Evolutionary conservation across 2,329 filamentous ascomycete genomes (phyloP), one percentile per base, ranked within the genome.

Genomic region (Atkinsonella texensis): DNA sequence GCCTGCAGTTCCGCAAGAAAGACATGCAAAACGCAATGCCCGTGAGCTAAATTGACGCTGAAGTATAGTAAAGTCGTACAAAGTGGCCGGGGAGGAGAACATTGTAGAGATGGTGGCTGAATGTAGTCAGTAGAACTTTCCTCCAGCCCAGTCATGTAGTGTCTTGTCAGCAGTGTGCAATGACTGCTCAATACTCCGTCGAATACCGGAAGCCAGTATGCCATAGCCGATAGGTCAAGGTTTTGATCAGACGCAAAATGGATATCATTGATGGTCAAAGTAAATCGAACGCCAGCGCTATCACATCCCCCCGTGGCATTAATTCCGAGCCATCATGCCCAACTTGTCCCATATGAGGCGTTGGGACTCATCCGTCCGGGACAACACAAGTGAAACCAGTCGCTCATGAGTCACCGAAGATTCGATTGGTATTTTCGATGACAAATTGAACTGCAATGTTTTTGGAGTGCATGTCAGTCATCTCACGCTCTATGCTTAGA

Each of bases 391-490:
- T 12, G 18, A 23, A 20, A 33, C 13, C n/a, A 15, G 33, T 5
- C 10, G 31, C 45, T 58, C 54, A 64, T 12, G 58, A 58, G 35
- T 79, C 77, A 52, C 73, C 72, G 65, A 96, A 97, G 54, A 96
- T 86, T 59, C 77, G 80, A 61, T 88, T 80, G 65, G 86, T 89
- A 67, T 95, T 86, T 66, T 97, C 91, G 57, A 97, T 85, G 63
- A 98, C 76, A 61, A 93, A 95, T 70, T 95, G 90, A 58, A 97
- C 84, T 6, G 89, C 89, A 57, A 85, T 77, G 60, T 95, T 95
- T 77, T 97, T 96, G 59, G 84, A 80, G 65, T 93, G 87, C 76
- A 95, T 95, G 65, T 98, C 93, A 32, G 84, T 91, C 83, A 98
- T 94, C 68, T 98, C 93, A 55, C 89, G 83, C 66, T 95, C 89